Evolutionary conservation across 306 rosid genomes (phyloP).

Genomic region (Medicago lupulina): DNA sequence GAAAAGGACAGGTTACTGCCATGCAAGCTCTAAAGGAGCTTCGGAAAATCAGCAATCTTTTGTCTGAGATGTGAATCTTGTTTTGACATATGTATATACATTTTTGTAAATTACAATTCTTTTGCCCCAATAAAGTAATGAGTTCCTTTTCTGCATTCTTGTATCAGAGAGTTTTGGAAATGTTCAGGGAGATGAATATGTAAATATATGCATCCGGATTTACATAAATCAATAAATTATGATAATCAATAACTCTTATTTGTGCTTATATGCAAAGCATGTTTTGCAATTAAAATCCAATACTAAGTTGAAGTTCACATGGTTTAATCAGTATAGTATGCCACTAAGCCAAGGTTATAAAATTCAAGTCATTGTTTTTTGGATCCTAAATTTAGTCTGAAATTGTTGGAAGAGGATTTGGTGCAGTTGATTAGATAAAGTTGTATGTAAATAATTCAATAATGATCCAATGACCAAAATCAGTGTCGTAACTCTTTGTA

Average conservation of each 20-base stretch:
- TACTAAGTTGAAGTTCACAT: no score
- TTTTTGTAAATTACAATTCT: constrained; percentile 69
- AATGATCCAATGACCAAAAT: no score
- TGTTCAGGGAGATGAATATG: constrained; percentile 44
- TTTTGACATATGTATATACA: constrained; percentile 57
- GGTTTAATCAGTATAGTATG: no score
- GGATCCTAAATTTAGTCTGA: no score
- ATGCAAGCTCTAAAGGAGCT: constrained; percentile 93
- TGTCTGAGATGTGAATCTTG: constrained; percentile 79
- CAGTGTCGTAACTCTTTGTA: no score
- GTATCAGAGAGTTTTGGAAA: constrained; percentile 44
- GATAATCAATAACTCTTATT: not conserved
- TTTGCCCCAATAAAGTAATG: constrained; percentile 57
- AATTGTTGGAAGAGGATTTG: no score
- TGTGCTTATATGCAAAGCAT: not conserved
- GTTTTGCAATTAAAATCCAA: not conserved
- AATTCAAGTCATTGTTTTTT: no score
- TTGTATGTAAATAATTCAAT: no score
- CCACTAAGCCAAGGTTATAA: no score
- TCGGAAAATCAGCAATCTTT: constrained; percentile 88
- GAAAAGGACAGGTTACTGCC: constrained; percentile 95
- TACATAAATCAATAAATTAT: constrained; percentile 1
- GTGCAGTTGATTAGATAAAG: no score
- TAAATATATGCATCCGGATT: constrained; percentile 47
- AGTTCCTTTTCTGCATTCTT: constrained; percentile 34